These are phyloP conservation scores for Sanghuangporus weigelae DNA, from an alignment of 1,284 basidiomycete genomes.

Conservation along the genomic window DNA sequence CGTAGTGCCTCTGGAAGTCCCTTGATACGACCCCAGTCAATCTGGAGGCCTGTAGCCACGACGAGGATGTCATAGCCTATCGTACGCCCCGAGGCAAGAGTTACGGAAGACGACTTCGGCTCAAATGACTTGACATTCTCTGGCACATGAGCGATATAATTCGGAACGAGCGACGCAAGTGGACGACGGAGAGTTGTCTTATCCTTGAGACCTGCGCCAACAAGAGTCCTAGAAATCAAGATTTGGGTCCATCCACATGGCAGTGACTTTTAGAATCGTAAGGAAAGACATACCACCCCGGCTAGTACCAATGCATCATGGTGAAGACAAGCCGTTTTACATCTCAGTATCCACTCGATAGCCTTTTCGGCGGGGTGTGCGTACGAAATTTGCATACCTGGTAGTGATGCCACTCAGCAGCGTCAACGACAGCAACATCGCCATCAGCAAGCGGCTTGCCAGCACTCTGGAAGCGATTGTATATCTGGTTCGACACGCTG, in stretches of 20 bases:
- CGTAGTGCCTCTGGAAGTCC: conserved; percentile 77
- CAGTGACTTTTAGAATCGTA: too few species aligned
- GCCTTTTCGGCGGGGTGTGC: not conserved
- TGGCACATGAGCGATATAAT: conserved; percentile 68
- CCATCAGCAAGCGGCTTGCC: conserved; percentile 65
- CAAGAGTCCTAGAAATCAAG: conserved; percentile 69
- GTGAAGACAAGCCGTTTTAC: not conserved
- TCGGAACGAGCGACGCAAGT: conserved; percentile 66
- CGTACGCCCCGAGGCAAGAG: conserved; percentile 62
- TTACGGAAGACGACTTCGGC: conserved; percentile 72
- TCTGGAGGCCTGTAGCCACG: conserved; percentile 85
- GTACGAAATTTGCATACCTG: conserved; percentile 42
- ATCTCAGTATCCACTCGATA: too few species aligned
- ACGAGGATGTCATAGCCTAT: conserved; percentile 86
- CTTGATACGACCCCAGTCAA: conserved; percentile 75
- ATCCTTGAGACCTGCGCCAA: conserved; percentile 79
- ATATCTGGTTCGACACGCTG: conserved; percentile 79
- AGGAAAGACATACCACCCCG: conserved; percentile 58
- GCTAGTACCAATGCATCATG: conserved; percentile 36
- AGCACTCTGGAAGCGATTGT: conserved; percentile 66
- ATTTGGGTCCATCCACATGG: not conserved
- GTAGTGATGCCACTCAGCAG: conserved; percentile 72
- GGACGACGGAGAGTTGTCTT: conserved; percentile 65
- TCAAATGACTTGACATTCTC: conserved; percentile 75
- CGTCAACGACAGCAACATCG: conserved; percentile 84